Conservation (phyloP, 2,329 filamentous ascomycete species). For the Alternaria sp. region DNA sequence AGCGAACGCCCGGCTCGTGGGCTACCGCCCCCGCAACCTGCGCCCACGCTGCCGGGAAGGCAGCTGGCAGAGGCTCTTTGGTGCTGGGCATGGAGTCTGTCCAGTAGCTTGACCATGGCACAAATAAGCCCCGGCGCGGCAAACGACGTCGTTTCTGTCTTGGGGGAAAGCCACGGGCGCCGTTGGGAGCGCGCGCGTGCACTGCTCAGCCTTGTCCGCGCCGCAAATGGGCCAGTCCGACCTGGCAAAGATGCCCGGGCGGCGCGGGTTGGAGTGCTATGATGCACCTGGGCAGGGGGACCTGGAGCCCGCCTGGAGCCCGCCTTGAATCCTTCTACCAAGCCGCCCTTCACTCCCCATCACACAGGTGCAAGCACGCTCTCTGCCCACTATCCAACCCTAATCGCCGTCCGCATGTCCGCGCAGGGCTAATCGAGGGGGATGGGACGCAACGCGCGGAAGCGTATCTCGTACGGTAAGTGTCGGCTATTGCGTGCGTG, state of each 20-base stretch:
- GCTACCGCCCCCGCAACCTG: slow-evolving; percentile 1
- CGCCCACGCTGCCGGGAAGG: slow-evolving; percentile 15
- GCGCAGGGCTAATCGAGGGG: slow-evolving; percentile 29
- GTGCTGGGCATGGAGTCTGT: not conserved
- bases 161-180: not conserved
- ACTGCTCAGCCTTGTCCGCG: slow-evolving; percentile 12
- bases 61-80: not conserved
- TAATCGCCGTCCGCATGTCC: slow-evolving; percentile 26
- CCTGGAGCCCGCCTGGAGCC: slow-evolving; percentile 9
- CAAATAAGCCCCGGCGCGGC: not conserved
- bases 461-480: slow-evolving; percentile 63
- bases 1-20: slow-evolving; percentile 11
- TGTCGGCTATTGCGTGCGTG: slow-evolving; percentile 18
- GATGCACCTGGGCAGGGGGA: slow-evolving; percentile 18
- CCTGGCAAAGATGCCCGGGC: slow-evolving; percentile 14
- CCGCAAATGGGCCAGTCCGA: slow-evolving; percentile 14
- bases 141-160: slow-evolving; percentile 2
- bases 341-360: slow-evolving; percentile 5
- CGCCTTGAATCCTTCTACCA: slow-evolving; percentile 14
- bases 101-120: not conserved
- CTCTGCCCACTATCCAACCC: not conserved
- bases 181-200: not conserved
- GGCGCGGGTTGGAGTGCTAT: slow-evolving; percentile 12
- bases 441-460: slow-evolving; percentile 63
- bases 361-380: not conserved